A percentile compares a stretch with the other conserved stretches of the same genome.
These are phyloP conservation scores for Protoeuglena noctilucae DNA, from an alignment of 139 green algal species.

Conservation along the genomic window DNA sequence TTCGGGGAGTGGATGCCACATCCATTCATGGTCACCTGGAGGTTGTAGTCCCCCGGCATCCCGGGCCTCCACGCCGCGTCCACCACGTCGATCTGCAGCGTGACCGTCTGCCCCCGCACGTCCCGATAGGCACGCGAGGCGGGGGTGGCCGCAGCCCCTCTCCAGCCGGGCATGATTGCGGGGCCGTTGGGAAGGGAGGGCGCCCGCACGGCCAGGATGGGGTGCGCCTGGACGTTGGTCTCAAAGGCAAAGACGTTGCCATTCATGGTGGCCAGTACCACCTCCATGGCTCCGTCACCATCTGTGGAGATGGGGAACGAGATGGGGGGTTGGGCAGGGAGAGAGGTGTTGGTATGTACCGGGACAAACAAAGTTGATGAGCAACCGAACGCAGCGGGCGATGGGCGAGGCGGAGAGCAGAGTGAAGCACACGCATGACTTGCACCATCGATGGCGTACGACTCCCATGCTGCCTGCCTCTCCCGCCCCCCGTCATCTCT, in stretches of 20 bases:
- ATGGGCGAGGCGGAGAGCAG: too few species aligned
- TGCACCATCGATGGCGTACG: too few species aligned
- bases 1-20: conserved; percentile 12
- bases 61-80: not conserved
- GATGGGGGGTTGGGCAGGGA: not conserved
- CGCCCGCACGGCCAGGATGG: conserved; percentile 23
- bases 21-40: conserved; percentile 18
- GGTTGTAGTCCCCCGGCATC: not conserved
- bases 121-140: conserved; percentile 37
- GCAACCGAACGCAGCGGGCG: too few species aligned
- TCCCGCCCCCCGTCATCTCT: too few species aligned
- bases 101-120: conserved; percentile 51
- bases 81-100: conserved; percentile 32
- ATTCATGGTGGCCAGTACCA: conserved; percentile 86
- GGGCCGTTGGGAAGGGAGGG: conserved; percentile 26
- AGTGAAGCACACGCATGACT: too few species aligned
- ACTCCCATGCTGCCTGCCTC: too few species aligned
- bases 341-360: too few species aligned
- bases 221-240: conserved; percentile 50
- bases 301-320: not conserved
- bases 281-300: conserved; percentile 48
- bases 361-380: too few species aligned
- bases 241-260: conserved; percentile 80
- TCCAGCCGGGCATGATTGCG: conserved; percentile 35
- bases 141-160: conserved; percentile 48